Conservation (phyloP, 2,329 filamentous ascomycete species). For the Chrysoporthe deuterocubensis region DNA sequence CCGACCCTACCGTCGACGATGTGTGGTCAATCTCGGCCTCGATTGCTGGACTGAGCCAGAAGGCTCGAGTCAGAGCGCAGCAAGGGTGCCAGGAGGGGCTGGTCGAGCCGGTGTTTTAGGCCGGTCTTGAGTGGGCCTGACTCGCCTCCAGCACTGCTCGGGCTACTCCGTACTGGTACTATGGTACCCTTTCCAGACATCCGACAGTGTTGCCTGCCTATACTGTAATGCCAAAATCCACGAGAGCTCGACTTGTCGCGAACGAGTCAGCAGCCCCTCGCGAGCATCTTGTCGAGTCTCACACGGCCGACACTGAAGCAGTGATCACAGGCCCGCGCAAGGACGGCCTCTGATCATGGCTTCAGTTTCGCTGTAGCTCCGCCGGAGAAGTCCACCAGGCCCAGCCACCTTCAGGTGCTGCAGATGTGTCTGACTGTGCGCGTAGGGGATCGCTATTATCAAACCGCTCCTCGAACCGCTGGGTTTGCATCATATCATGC, state of each 20-base stretch:
- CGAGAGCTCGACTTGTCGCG: neutral
- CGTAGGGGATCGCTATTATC: conserved; percentile 8
- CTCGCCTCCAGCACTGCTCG: conserved; percentile 14
- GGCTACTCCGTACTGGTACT: neutral
- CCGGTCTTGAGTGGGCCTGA: conserved; percentile 27
- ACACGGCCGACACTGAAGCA: neutral
- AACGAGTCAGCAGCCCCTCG: neutral
- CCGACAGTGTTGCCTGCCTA: neutral
- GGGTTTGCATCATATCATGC: conserved; percentile 12
- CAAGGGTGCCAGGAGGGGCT: conserved; percentile 10
- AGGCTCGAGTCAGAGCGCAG: conserved; percentile 24
- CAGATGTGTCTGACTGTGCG: neutral
- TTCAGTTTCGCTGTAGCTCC: neutral
- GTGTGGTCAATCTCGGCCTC: conserved; percentile 26
- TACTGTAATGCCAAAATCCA: neutral
- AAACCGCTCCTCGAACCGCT: conserved; percentile 9
- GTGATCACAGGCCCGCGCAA: neutral
- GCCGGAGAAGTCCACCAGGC: neutral
- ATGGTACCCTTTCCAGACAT: neutral
- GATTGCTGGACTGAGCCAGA: conserved; percentile 17
- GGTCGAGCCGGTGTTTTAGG: conserved; percentile 24
- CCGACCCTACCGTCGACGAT: conserved; percentile 16
- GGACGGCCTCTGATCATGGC: too few species aligned
- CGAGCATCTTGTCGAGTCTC: neutral
- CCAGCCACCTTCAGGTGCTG: neutral